Base-by-base conservation (phyloP, 176 grass and related monocot species). In the Melocanna baccifera region DNA sequence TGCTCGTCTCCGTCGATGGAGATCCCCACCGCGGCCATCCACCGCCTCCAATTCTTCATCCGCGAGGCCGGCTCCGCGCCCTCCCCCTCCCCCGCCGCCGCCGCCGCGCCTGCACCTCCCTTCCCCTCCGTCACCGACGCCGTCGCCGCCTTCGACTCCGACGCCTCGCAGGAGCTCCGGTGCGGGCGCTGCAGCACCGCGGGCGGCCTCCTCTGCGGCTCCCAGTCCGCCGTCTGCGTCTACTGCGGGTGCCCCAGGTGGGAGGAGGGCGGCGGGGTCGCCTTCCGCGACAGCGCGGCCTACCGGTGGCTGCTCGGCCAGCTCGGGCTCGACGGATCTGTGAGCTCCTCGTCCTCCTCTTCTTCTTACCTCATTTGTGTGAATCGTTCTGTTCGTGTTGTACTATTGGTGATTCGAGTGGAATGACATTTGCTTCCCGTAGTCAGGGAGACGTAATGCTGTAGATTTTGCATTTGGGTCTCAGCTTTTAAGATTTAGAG, bases 321-420 rank as follows among this genome's bases (percentile, higher is more conserved):
- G 28, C 89, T 94, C 15, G 85, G 91, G 50, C 70, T 94, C 15
- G 85, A 94, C 73, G 94, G 91, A 91, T 94, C 94, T 20, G 91
- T 97, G 85, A 94, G 94, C 75, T 28, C 52, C 12, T 52, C 10
- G n/a, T n/a, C n/a, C 12, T 61, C 58, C 11, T 84, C 34, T 1
- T 58, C 25, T 74, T 11, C 55, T 70, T 12, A 29, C 45, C 23
- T 72, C 46, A 20, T 68, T 45, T 67, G 28, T 12, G 3, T 56
- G 22, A 6, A 9, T 62, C 43, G 42, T 37, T 83, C 20, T 83
- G 55, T 61, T 73, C 14, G 18, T 48, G 55, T 15, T 73, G 41
- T 45, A 37, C 40, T 37, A 32, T 61, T 47, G 22, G 53, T 76
- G 52, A 52, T 32, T 50, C 50, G 34, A 30, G 73, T 78, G 10